Evolutionary conservation across 148 eudicot genomes (phyloP), one percentile per base, ranked within the genome.

Genomic region (Nepenthes mirabilis): DNA sequence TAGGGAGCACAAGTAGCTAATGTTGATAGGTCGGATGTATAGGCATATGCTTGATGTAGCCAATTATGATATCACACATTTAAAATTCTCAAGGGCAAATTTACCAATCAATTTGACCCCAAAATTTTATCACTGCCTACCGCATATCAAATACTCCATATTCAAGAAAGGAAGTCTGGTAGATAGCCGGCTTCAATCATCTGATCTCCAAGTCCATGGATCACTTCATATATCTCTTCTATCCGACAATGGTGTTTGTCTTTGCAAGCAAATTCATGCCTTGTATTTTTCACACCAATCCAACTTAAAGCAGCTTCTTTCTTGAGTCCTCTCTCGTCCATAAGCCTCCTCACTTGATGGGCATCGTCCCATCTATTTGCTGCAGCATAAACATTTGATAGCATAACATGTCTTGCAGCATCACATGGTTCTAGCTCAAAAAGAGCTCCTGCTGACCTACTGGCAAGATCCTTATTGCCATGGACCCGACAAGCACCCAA

Each of bases 261-360:
- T 68, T 81, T 83, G 8, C 83, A 77, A 8, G 80, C 74, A 70
- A 88, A 85, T 47, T 71, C 75, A 63, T 72, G 74, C 57, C 83
- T 74, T 2, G 43, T 65, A 72, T 79, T 70, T 57, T 74, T 77
- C 45, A 88, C 73, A 68, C 81, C 85, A 60, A 85, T 78, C 89
- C 87, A 85, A 65, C 96, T 88, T 59, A 55, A 75, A 56, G 71
- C 96, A 1, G 80, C 83, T 33, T 79, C 82, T 69, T 88, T 88
- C 64, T 63, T 70, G 54, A 88, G 60, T 14, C 80, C 83, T 64
- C 60, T 75, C 2, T 63, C 79, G 61, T 59, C 70, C 82, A 85
- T 77, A 13, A 79, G 58, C 37, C 65, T 67, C 65, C 93, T 83
- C 62, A 88, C 71, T 43, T 62, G 37, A 14, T 60, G 58, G 2